Evolutionary conservation across 192 early-diverging fungal genomes (phyloP).

Genomic region (Umbelopsis vinacea): DNA sequence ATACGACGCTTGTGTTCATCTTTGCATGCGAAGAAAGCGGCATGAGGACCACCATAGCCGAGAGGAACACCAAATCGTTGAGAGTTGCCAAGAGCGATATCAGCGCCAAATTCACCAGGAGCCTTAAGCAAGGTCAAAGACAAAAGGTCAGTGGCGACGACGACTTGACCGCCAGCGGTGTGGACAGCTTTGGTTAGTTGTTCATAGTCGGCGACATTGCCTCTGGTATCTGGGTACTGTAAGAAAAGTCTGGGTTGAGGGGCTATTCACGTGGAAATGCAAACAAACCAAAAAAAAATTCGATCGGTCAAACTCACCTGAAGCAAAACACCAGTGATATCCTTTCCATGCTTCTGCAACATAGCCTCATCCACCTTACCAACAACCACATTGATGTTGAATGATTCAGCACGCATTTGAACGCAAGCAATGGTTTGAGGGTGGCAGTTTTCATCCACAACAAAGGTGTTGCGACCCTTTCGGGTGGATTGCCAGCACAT

Average conservation of each 20-base stretch:
- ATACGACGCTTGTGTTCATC: constrained; percentile 93
- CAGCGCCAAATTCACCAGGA: constrained; percentile 96
- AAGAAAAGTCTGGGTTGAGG: constrained; percentile 11
- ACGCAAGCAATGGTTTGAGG: constrained; percentile 96
- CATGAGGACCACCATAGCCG: constrained; percentile 98
- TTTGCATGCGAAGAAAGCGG: constrained; percentile 97
- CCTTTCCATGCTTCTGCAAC: constrained; percentile 72
- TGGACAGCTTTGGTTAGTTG: constrained; percentile 81
- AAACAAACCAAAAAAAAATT: neutral
- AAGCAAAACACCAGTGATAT: constrained; percentile 88
- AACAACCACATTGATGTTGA: constrained; percentile 90
- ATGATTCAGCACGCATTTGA: constrained; percentile 92
- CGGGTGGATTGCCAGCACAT: constrained; percentile 78
- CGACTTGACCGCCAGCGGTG: constrained; percentile 80
- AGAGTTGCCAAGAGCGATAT: constrained; percentile 97
- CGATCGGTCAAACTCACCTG: constrained; percentile 64
- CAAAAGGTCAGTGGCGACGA: constrained; percentile 93
- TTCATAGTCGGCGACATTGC: constrained; percentile 84
- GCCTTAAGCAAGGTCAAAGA: constrained; percentile 89
- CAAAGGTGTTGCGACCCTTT: constrained; percentile 85
- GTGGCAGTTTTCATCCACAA: constrained; percentile 92
- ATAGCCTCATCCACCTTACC: constrained; percentile 83
- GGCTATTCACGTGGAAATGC: constrained; percentile 8
- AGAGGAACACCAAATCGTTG: constrained; percentile 99
- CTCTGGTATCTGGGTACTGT: constrained; percentile 94